These are phyloP conservation scores for Naganishia liquefaciens DNA, from an alignment of 1,284 basidiomycete species.

Conservation along the genomic window DNA sequence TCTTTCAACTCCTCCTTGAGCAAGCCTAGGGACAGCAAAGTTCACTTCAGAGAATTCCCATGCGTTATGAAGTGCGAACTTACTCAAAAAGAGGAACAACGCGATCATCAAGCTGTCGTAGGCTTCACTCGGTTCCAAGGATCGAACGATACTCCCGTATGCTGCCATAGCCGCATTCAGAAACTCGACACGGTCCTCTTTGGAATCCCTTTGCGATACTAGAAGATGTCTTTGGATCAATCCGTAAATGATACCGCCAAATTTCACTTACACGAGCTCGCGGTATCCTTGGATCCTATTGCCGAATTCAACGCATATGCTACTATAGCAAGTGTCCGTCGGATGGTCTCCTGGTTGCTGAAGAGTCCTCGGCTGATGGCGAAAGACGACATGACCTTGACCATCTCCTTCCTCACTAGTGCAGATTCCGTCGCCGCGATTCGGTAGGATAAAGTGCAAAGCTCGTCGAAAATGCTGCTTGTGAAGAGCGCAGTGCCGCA, in stretches of 20 bases:
- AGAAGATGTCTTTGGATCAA: not conserved
- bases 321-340: slow-evolving; percentile 55
- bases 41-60: too few relatives aligned
- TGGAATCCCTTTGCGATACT: slow-evolving; percentile 55
- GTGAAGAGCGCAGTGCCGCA: slow-evolving; percentile 79
- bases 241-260: not conserved
- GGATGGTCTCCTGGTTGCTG: slow-evolving; percentile 44
- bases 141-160: slow-evolving; percentile 65
- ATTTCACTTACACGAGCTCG: slow-evolving; percentile 61
- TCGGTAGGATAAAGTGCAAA: slow-evolving; percentile 82
- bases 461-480: slow-evolving; percentile 81
- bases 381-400: slow-evolving; percentile 70
- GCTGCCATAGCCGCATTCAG: slow-evolving; percentile 68
- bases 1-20: slow-evolving; percentile 79
- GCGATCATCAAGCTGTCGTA: slow-evolving; percentile 74
- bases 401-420: slow-evolving; percentile 69
- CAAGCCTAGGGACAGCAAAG: slow-evolving; percentile 60
- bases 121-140: slow-evolving; percentile 58
- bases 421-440: slow-evolving; percentile 84
- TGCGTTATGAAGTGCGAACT: not conserved
- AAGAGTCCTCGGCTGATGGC: slow-evolving; percentile 56
- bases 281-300: slow-evolving; percentile 62
- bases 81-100: slow-evolving; percentile 77
- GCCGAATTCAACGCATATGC: slow-evolving; percentile 74
- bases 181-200: slow-evolving; percentile 64